Percentiles rank a stretch among this genome's conserved stretches.
Evolutionary conservation across 1,284 basidiomycete genomes (phyloP).

Genomic region (Fomitopsis pinicola): DNA sequence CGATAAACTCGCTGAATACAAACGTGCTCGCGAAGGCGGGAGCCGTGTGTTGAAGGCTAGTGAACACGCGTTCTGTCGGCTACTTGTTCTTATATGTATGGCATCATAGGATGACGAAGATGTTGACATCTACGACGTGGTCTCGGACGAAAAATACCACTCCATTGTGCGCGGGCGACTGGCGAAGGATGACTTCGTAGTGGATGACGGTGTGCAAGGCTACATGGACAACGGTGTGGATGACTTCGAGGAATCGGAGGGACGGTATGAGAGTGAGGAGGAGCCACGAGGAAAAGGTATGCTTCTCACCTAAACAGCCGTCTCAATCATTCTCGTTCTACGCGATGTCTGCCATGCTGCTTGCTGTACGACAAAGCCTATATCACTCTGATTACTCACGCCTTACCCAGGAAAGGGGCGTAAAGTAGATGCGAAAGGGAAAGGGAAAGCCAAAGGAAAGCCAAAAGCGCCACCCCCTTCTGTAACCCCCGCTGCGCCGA

Average conservation of each 20-base stretch:
- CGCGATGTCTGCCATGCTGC: background rate
- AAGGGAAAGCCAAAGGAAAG: constrained; percentile 32
- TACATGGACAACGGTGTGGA: constrained; percentile 98
- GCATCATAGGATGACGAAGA: constrained; percentile 54
- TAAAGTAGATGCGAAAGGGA: constrained; percentile 33
- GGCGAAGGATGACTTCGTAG: constrained; percentile 92
- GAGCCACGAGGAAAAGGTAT: constrained; percentile 34
- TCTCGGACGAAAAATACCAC: constrained; percentile 89
- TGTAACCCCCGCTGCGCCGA: constrained; percentile 59
- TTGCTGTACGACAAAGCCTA: background rate
- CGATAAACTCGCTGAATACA: constrained; percentile 31
- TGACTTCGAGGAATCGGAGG: constrained; percentile 70
- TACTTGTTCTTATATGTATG: constrained; percentile 5
- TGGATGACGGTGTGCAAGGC: constrained; percentile 89
- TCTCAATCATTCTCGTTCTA: background rate
- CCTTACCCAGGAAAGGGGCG: constrained; percentile 37
- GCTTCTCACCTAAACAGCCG: constrained; percentile 9
- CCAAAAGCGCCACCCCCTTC: constrained; percentile 45
- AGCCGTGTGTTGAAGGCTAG: constrained; percentile 31
- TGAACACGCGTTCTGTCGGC: constrained; percentile 1
- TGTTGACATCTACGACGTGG: constrained; percentile 83
- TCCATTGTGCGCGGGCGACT: constrained; percentile 82
- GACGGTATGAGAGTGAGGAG: constrained; percentile 41
- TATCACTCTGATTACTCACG: background rate
- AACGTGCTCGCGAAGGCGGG: constrained; percentile 33